Evolutionary conservation across 176 grass and related monocot genomes (phyloP), one percentile per base, ranked within the genome.

Genomic region (Musa schizocarpa): DNA sequence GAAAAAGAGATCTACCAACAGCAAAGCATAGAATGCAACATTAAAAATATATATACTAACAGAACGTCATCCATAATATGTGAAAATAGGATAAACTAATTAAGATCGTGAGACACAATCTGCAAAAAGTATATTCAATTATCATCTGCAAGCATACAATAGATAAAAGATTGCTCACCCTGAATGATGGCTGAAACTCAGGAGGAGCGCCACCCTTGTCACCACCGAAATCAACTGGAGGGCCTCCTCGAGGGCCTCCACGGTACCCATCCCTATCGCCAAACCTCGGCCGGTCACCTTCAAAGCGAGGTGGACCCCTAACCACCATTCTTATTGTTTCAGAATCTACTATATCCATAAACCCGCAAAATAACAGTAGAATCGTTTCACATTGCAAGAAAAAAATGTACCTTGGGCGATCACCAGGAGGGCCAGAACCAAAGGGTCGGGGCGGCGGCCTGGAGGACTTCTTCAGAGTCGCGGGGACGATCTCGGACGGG

Each of bases 211-310:
- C 93, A 26, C 85, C 76, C 70, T 96, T 96, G n/a, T 96, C 92
- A 65, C 85, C 89, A 55, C 87, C 87, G 34, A 88, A 92, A 69
- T 96, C 92, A 55, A 89, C 92, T 49, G 87, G 78, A 48, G 83
- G 34, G 34, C 34, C 89, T 43, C 81, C 86, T 78, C 92, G 92
- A 68, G 92, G 92, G 7, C 78, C 92, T 6, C 87, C 89, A 71
- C 93, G 93, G 76, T 96, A 96, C 0, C 89, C 93, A 52, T 96
- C 93, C 79, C 89, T 92, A 75, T 96, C 93, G 19, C 89, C 89
- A 71, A 86, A 96, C 81, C 89, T 92, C 54, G 92, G 93, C 73
- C 93, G 92, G 6, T 96, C 92, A 1, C 85, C 93, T 50, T 88
- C 93, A 76, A 85, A 96, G 13, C 89, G 89, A 73, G 87, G 78